Base-by-base conservation (phyloP, 1,284 basidiomycete species). In the Thecaphora frezii region DNA sequence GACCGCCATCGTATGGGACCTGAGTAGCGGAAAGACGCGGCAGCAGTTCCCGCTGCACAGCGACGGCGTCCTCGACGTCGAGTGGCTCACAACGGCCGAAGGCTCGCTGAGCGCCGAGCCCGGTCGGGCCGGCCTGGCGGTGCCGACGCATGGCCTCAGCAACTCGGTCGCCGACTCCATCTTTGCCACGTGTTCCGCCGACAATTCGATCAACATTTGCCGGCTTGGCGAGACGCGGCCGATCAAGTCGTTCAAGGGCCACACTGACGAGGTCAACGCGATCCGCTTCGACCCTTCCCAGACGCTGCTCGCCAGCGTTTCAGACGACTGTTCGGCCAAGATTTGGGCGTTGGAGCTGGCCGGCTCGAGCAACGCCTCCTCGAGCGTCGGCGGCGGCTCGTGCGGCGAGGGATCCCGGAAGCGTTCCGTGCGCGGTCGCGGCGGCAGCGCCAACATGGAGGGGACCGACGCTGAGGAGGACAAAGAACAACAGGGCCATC, bases 1-100 rank as follows among this genome's bases (percentile, higher is more conserved):
- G 24, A 73, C 77, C 40, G 74, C 71, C 39, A 79, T 79, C 37
- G 74, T 77, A 4, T 79, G 77, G 77, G 77, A 79, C 45, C 54
- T 77, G n/a, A 60, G 69, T 45, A 74, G 69, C 46, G 77, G 77
- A 41, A 77, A 73, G 54, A 70, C 74, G 21, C 64, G 72, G 24
- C 69, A 78, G 59, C 75, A 77, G 42, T 76, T 69, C 51, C 60
- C 60, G 19, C 44, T 76, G 3, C 77, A 79, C 54, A 67, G 69
- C 39, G 74, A 77, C 54, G 66, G 66, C 33, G 71, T 77, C 5
- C 54, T 79, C 22, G 77, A 78, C 38, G 74, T 76, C 24, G 76
- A 79, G 42, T 79, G 77, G 77, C 58, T 79, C 22, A 69, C 67
- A 22, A 63, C 56, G 2, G 65, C 65, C 24, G 56, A 63, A 19